Evolutionary conservation across 192 early-diverging fungal genomes (phyloP), one percentile per base, ranked within the genome.

Genomic region (Gonapodya prolifera): DNA sequence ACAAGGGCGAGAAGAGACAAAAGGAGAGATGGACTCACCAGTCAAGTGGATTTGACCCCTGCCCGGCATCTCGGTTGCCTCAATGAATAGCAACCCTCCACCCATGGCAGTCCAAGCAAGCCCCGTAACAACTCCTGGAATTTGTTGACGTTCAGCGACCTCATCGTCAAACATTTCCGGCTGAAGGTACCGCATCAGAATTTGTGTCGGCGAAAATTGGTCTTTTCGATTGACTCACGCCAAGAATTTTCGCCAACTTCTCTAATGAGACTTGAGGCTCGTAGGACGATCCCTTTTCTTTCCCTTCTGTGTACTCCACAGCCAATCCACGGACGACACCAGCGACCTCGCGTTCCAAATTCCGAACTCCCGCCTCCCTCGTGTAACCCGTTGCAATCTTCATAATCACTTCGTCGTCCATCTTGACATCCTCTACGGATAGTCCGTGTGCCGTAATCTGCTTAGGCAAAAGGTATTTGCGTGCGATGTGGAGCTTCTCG

Each of bases 121-220:
- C 0, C 94, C 94, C 33, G 91, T 93, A 0, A 93, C 91, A n/a
- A 96, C 89, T 0, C 94, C 94, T 32, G 92, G 90, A 0, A 83
- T 80, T 2, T 85, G 35, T 1, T 85, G 82, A 2, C 90, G 86
- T 78, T 92, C 90, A 34, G 88, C 84, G 1, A 92, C 87, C 78
- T 93, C 91, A 69, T 91, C 87, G 69, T 91, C 88, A 81, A 83
- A 94, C 61, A 81, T 84, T 77, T 84, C 84, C 28, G 75, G 79
- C 33, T 81, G 80, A 16, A 61, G 8, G 23, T 8, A 61, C 23
- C 8, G 23, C 8, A 61, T 33, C 45, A 88, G 71, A 8, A 80
- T 86, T 83, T 77, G 70, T 36, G 2, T 75, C 28, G 70, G 35
- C 30, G 34, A 76, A 76, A 28, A 32, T 33, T 16, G 78, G 35